Conservation (phyloP, 1,284 basidiomycete genomes). For the Phenoliferia sp. region DNA sequence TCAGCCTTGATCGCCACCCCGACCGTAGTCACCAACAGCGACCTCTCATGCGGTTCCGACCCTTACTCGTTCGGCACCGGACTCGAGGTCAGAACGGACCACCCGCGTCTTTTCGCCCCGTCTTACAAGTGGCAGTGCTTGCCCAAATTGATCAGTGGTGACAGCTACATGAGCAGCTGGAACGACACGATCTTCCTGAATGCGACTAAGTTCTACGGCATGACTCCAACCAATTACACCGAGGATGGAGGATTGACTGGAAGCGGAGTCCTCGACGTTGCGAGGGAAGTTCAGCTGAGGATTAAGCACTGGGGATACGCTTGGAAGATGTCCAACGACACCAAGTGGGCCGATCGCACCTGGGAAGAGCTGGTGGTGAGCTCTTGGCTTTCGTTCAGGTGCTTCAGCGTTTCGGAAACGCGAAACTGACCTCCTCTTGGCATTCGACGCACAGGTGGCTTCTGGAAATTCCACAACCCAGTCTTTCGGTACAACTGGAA, state of each 20-base stretch:
- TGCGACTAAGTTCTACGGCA: constrained; percentile 63
- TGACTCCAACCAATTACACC: constrained; percentile 39
- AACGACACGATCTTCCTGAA: constrained; percentile 87
- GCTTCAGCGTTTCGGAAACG: background rate
- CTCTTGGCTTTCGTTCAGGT: background rate
- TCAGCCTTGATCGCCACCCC: constrained; percentile 69
- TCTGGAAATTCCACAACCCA: constrained; percentile 55
- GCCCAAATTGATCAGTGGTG: constrained; percentile 69
- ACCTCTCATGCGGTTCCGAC: constrained; percentile 74
- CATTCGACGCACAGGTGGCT: constrained; percentile 51
- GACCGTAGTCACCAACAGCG: constrained; percentile 56
- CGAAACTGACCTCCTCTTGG: constrained; percentile 37
- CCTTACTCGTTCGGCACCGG: constrained; percentile 35
- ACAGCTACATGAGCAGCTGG: constrained; percentile 77
- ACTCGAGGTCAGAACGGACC: constrained; percentile 55
- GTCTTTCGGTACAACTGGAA: constrained; percentile 56
- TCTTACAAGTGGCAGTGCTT: constrained; percentile 87
- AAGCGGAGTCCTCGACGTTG: constrained; percentile 89
- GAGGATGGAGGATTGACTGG: constrained; percentile 37
- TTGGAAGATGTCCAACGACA: constrained; percentile 85
- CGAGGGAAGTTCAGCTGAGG: constrained; percentile 81
- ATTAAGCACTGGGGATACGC: constrained; percentile 91
- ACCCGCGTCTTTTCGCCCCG: constrained; percentile 88
- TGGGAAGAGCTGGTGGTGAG: constrained; percentile 64
- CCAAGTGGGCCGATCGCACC: constrained; percentile 74